Base-by-base conservation (phyloP, 768 basidiomycete genomes). In the Tylopilus cervinicoccineus region DNA sequence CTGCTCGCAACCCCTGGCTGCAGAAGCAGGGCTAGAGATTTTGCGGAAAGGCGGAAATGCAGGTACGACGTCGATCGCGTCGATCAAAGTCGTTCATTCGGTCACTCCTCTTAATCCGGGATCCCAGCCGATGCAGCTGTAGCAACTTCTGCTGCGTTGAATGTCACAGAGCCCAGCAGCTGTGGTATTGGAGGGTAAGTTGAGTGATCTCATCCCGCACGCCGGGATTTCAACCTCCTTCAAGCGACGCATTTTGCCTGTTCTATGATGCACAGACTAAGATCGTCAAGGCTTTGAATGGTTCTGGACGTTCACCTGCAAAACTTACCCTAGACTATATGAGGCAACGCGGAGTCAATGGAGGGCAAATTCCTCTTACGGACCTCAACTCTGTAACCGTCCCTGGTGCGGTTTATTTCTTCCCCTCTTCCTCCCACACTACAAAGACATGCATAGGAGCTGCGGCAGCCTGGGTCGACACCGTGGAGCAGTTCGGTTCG, bases 391-490 rank as follows among this genome's bases (percentile, higher is more conserved):
- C 86, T n/a, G 90, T 93, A n/a, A 91, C 89, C 4, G 89, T 92
- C 12, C 89, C 89, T 57, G 87, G 88, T 79, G 29, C 11, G 40
- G 1, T 31, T 31, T 41, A 4, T 20, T 31, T n/a, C 12, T 4
- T 6, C 34, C 9, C 50, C 20, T 44, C 10, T 28, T 58, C 47
- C 10, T 23, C 9, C 28, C 17, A 52, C 32, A 31, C 14, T 48
- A 49, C 31, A 38, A 13, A 27, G 67, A 61, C 20, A 61, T 70
- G 23, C 29, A 26, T 61, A 79, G 93, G 95, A 43, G 87, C 89
- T n/a, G 90, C 94, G 4, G 89, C 93, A 28, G 93, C 93, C 14
- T 98, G 95, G 94, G 74, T 89, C 16, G 96, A 97, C 65, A 88
- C 93, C 0, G 75, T 97, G 28, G 79, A 88, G 51, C 71, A 73